Base-by-base conservation (phyloP, 176 grass and related monocot species). In the Echinochloa phyllopogon region DNA sequence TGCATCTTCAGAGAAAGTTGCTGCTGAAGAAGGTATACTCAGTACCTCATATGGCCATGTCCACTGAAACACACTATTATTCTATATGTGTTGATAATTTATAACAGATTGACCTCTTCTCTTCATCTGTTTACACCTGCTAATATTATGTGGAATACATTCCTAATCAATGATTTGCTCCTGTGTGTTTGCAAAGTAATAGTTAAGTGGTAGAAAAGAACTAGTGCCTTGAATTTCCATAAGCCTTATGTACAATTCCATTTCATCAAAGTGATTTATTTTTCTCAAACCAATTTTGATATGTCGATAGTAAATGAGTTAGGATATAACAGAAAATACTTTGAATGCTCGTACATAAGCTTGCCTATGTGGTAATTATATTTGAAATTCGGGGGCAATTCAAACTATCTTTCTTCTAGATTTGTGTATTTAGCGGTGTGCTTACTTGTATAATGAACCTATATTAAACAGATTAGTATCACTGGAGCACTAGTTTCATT, bases 11-110 rank as follows among this genome's bases (percentile, higher is more conserved):
- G 78, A 89, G 21, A 88, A 81, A 85, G 87, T 79, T 69, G 77
- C 24, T 72, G 6, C 36, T 38, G 81, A 91, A 72, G 81, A 85
- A 89, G 94, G 90, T 96, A 87, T 76, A 39, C 56, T 18, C 13
- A 63, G 29, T 81, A 49, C 55, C 61, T 36, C 25, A 36, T 33
- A 17, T 48, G 40, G 4, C 38, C 57, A 70, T 62, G 15, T 63
- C 18, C 63, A 76, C 47, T 66, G 6, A 11, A 89, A 6, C 20
- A 52, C 3, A 0, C 16, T 48, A 61, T 56, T 71, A 23, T 48
- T 84, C 18, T 55, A 1, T 47, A 2, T 80, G 48, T 75, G 10
- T 79, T 9, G 70, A 12, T 47, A 59, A 40, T 76, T 53, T 50
- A 17, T 59, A 41, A 17, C 10, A 29, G 6, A 65, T 15, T 84